Conservation (phyloP, 257 asterid species). For the Rauvolfia tetraphylla region DNA sequence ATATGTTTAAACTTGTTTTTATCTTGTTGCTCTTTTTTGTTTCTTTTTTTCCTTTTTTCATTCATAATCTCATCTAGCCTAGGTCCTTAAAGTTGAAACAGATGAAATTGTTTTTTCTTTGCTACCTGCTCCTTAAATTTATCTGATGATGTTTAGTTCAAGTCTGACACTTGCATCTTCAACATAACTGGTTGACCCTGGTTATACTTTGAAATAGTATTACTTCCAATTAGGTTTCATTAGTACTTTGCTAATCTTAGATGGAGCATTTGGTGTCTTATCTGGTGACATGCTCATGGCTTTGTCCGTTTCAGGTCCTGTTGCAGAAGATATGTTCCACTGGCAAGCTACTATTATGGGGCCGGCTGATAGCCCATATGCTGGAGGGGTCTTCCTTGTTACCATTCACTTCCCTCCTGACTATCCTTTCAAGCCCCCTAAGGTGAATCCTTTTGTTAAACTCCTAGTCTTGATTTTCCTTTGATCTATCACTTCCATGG, state of each 20-base stretch:
- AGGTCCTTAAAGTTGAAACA: no score
- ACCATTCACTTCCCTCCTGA: constrained; percentile 58
- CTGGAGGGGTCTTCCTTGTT: constrained; percentile 51
- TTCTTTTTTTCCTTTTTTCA: no score
- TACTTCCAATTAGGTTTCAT: neutral
- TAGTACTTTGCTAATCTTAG: neutral
- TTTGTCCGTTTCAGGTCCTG: constrained; percentile 32
- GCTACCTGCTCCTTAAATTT: neutral
- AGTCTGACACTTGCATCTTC: neutral
- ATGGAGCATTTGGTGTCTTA: neutral
- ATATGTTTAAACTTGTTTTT: no score
- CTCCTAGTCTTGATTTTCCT: neutral
- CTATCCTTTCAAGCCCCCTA: constrained; percentile 57
- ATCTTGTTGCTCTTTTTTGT: no score
- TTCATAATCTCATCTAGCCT: no score
- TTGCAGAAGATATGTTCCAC: constrained; percentile 52
- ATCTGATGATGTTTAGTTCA: neutral
- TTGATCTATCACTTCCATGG: neutral
- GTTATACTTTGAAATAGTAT: neutral
- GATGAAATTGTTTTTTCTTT: neutral
- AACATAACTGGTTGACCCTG: neutral
- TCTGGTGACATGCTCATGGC: neutral
- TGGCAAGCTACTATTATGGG: constrained; percentile 63
- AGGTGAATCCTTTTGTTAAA: constrained; percentile 25
- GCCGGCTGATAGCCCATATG: constrained; percentile 47